Evolutionary conservation across 2,329 filamentous ascomycete species (phyloP).

Genomic region (Fusarium stilboides): DNA sequence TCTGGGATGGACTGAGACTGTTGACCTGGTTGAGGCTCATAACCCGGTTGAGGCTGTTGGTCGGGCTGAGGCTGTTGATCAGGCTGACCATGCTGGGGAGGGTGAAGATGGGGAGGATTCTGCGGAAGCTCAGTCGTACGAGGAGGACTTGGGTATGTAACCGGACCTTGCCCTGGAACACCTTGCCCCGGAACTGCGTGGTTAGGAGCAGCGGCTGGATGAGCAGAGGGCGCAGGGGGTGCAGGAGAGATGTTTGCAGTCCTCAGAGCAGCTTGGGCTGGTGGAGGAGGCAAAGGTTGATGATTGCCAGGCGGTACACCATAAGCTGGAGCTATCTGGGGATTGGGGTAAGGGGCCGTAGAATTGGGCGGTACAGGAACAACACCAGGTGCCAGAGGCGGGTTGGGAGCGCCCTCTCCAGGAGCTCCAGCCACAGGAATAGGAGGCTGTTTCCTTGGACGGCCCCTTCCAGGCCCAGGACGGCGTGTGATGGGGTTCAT

Average conservation of each 20-base stretch:
- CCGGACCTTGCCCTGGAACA: constrained; percentile 6
- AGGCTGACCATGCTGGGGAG: constrained; percentile 33
- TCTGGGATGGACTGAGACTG: constrained; percentile 1
- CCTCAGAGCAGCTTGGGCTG: constrained; percentile 11
- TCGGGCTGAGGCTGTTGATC: constrained; percentile 5
- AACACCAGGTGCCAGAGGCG: constrained; percentile 15
- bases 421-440: constrained; percentile 26
- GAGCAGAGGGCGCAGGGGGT: constrained; percentile 1
- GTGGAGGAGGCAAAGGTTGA: constrained; percentile 4
- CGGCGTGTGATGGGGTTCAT: constrained; percentile 73
- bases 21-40: not conserved
- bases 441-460: constrained; percentile 64
- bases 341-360: constrained; percentile 15
- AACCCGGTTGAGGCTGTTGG: constrained; percentile 22
- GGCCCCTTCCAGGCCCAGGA: constrained; percentile 70
- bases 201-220: constrained; percentile 8
- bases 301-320: constrained; percentile 5
- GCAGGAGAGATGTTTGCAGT: constrained; percentile 8
- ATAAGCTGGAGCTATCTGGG: constrained; percentile 17
- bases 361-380: constrained; percentile 18
- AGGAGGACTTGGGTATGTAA: constrained; percentile 45
- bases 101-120: constrained; percentile 42
- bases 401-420: constrained; percentile 27
- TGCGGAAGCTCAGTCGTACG: constrained; percentile 31
- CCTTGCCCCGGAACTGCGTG: constrained; percentile 7